phyloP scores from a whole-genome alignment of 805 yeast genomes.

The Hanseniaspora lachancei region DNA sequence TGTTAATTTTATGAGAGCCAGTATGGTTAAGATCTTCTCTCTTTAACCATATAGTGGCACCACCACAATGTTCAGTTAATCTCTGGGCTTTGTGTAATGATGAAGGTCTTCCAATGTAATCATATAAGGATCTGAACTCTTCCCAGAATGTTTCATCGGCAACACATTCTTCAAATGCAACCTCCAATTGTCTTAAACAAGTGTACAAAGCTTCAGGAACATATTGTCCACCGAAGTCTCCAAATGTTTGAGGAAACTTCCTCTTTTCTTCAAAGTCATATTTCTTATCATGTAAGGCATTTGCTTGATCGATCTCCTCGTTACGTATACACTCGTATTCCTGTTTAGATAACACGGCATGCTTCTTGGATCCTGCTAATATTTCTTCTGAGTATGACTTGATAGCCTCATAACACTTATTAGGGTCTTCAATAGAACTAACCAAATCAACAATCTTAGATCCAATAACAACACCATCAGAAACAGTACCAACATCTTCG shows the following conservation, averaged over 20 bases:
- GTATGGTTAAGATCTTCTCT: constrained; percentile 92
- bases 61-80: constrained; percentile 79
- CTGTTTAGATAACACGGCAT: constrained; percentile 23
- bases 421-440: constrained; percentile 44
- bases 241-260: constrained; percentile 66
- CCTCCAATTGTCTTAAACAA: constrained; percentile 79
- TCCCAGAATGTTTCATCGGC: constrained; percentile 90
- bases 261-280: constrained; percentile 43
- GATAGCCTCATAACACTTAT: constrained; percentile 49
- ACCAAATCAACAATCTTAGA: constrained; percentile 64
- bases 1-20: constrained; percentile 78
- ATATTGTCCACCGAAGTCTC: constrained; percentile 96
- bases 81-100: constrained; percentile 83
- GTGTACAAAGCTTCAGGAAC: constrained; percentile 94
- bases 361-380: constrained; percentile 41
- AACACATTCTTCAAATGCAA: constrained; percentile 72
- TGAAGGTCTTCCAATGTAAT: constrained; percentile 95
- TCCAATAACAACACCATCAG: constrained; percentile 97
- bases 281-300: constrained; percentile 15
- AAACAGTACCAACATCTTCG: constrained; percentile 56
- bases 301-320: constrained; percentile 16
- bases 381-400: constrained; percentile 55
- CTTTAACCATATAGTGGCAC: constrained; percentile 93
- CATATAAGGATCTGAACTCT: constrained; percentile 70
- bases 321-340: constrained; percentile 29